Conservation (phyloP, 768 basidiomycete species). For the Mycena filopes region DNA sequence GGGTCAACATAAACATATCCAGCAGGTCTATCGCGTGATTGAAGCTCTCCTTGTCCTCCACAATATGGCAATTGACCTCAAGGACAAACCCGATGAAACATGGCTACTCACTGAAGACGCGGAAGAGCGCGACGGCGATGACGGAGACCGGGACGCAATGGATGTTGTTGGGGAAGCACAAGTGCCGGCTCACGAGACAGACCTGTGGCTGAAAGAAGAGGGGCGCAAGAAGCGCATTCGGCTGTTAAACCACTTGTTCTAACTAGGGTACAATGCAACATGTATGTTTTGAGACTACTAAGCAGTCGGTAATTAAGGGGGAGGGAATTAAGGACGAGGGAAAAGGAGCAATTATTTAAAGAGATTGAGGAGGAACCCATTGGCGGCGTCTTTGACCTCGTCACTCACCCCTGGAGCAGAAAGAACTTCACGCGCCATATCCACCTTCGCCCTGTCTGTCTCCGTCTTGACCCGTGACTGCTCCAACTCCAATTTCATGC, state of each 20-base stretch:
- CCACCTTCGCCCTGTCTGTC: not conserved
- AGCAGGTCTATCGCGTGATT: too few species aligned
- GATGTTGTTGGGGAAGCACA: constrained; percentile 3
- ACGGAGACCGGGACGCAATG: not conserved
- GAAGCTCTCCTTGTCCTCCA: too few species aligned
- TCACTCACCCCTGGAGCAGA: not conserved
- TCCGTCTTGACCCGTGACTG: not conserved
- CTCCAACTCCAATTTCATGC: constrained; percentile 3
- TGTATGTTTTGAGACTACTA: not conserved
- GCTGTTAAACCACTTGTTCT: not conserved
- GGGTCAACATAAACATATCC: too few species aligned
- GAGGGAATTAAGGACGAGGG: not conserved
- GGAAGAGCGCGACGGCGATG: not conserved
- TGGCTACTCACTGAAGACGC: constrained; percentile 4
- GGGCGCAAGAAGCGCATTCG: constrained; percentile 2
- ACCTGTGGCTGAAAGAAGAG: not conserved
- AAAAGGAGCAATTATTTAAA: too few species aligned
- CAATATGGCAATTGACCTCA: too few species aligned
- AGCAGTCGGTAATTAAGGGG: too few species aligned
- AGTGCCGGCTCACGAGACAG: constrained; percentile 5
- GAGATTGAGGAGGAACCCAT: not conserved
- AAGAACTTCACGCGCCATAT: constrained; percentile 1
- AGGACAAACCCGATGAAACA: too few species aligned
- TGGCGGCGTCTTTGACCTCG: constrained; percentile 6
- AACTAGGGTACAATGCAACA: not conserved